Base-by-base conservation (phyloP, 2,329 filamentous ascomycete species). In the Sordariomycetes sp. region DNA sequence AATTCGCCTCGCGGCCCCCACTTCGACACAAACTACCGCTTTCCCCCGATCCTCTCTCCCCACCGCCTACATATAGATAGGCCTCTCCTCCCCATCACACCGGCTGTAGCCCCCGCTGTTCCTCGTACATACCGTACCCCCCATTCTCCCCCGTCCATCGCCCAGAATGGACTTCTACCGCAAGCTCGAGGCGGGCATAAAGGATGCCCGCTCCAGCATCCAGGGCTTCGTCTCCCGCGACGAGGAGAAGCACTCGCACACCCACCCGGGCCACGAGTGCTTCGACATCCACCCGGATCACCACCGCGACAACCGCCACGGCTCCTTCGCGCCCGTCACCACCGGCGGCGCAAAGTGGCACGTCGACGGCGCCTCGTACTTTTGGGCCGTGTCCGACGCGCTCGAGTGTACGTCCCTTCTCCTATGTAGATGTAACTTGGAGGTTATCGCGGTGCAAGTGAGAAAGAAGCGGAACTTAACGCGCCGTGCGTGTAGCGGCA, bases 271-370 rank as follows among this genome's bases (percentile, higher is more conserved):
- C 48, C 64, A 72, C 55, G 65, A 69, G 42, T 75, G 74, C 61
- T 69, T 72, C 56, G 65, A 72, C 36, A 63, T 71, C 34, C 74
- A 78, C 53, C 64, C 69, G 2, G 68, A 72, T 28, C 67, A 71
- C 56, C 72, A 76, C 61, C 70, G 69, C 28, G 67, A 70, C 28
- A 76, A 85, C 62, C 77, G 82, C 54, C 85, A 76, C 65, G 73
- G 78, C 59, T 85, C 81, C 59, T 95, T 95, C 72, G 87, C 87
- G 1, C 83, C 87, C 1, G 79, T 85, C 64, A 80, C 87, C 22
- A 79, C 80, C 35, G 86, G 86, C 58, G 85, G 90, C 65, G 83
- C 81, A 61, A 95, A 95, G 75, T 95, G 90, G 89, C 91, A 87
- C 69, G 87, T 94, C 20, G 89, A 94, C 66, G 89, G 86, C 7